Base-by-base conservation (phyloP, 208 protist genomes). In the Acanthamoeba polyphaga region DNA sequence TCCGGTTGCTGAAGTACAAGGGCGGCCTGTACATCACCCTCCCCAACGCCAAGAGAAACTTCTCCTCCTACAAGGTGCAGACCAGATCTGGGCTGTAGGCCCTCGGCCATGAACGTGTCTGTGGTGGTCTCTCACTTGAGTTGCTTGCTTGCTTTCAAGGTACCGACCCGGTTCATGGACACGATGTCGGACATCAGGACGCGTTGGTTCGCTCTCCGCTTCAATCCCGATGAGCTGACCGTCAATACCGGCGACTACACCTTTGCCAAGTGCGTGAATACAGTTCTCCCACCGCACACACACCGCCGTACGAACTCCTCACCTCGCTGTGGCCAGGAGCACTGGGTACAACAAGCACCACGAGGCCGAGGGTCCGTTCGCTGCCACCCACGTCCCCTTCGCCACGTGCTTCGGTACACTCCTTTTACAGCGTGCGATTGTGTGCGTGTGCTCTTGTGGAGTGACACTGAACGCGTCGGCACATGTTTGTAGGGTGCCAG, bases 191-290 rank as follows among this genome's bases (percentile, higher is more conserved):
- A 70, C 27, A 70, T 70, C n/a, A 24, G 15, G 8, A 34, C 62
- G 1, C 19, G 8, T 32, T 34, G 62, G 62, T 70, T 32, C 27
- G 62, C 62, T 22, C 7, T 68, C 27, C 62, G 27, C 1, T 68
- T 68, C 62, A 68, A 68, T 22, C 62, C 62, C 22, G 62, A 68
- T 3, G 9, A 24, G 19, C 22, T 68, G 15, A 68, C 27, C 8
- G 62, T 68, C 62, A 68, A 68, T 22, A 68, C 62, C 27, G 62
- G 62, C 62, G 62, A 68, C 62, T 68, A 68, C 62, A 68, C 62
- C 62, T 68, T 68, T 68, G 24, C 13, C 60, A 66, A n/a, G 34
- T 34, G 34, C 34, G 34, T 34, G 34, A 34, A 34, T 34, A 34
- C 34, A 34, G 34, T 34, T 34, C 34, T 34, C 34, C 34, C 34